Evolutionary conservation across 1,139 yeast genomes (phyloP), one percentile per base, ranked within the genome.

Genomic region (Candida sp.): DNA sequence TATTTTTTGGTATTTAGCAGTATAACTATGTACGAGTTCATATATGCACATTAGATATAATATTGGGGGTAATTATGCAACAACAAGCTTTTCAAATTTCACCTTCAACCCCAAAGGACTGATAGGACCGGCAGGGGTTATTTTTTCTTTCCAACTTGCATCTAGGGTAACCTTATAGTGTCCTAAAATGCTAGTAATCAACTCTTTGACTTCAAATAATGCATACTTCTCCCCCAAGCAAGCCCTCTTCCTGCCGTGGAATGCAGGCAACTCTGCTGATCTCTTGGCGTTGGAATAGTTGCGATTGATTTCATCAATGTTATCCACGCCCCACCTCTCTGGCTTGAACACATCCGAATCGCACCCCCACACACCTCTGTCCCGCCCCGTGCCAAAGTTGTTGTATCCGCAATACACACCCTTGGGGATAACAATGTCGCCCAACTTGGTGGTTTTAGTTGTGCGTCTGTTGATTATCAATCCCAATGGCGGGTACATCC

Each of bases 141-240:
- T 54, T 59, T 65, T 73, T 25, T 81, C 85, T n/a, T 60, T 56
- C 88, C 88, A 83, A 7, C 56, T 56, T 1, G 77, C 71, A 46
- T 77, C 80, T 42, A 78, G 52, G 1, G 52, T 38, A 49, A 84
- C 55, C 33, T 65, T 62, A 54, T 70, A 82, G 2, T 63, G 58
- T 28, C 54, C 61, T 17, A 84, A 52, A 31, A 83, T 59, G 46
- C 68, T 69, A 9, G 63, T 59, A 3, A 83, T 46, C 6, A 79
- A 68, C 9, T 72, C 62, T 56, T 77, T 75, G 39, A 75, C 66
- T 57, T 83, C 83, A 43, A 65, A 60, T 7, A 84, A 66, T 2
- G 88, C 88, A 62, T 81, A 75, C 54, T 80, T 80, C 57, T 84
- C 88, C 4, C 89, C 89, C 33, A 84, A 63, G 61, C 89, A 84